Conservation (phyloP, 257 asterid species). For the Hygrophila difformis region DNA sequence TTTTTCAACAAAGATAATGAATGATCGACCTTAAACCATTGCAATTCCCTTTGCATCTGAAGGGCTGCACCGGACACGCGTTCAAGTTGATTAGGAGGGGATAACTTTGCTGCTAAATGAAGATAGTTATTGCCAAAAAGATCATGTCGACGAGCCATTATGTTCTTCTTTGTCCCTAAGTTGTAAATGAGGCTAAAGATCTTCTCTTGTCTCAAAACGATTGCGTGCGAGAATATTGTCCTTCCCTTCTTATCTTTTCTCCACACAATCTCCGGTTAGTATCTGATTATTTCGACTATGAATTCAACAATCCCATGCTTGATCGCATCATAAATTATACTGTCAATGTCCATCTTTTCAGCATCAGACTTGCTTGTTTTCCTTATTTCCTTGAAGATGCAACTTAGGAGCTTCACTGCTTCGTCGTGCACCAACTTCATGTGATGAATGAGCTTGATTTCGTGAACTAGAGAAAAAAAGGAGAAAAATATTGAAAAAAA, state of each 20-base stretch:
- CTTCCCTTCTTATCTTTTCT: background rate
- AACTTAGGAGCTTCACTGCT: background rate
- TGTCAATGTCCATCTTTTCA: background rate
- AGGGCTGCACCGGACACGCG: slow-evolving; percentile 25
- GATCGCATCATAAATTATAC: background rate
- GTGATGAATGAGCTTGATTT: background rate
- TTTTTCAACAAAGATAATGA: too few species aligned
- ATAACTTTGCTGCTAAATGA: slow-evolving; percentile 25
- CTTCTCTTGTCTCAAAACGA: slow-evolving; percentile 15
- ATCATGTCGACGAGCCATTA: slow-evolving; percentile 23
- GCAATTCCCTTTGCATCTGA: slow-evolving; percentile 29
- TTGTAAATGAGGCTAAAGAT: slow-evolving; percentile 18
- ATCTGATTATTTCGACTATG: background rate
- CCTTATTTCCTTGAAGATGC: background rate
- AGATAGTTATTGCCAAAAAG: slow-evolving; percentile 19
- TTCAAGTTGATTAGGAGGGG: slow-evolving; percentile 19
- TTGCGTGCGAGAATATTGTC: background rate
- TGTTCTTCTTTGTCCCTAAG: slow-evolving; percentile 17
- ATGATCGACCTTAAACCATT: slow-evolving; percentile 28
- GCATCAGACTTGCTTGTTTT: background rate
- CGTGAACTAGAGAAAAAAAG: background rate
- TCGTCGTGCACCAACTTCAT: background rate
- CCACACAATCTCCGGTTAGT: background rate
- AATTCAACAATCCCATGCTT: background rate
- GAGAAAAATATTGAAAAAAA: too few species aligned